Evolutionary conservation across 208 protist species (phyloP), one percentile per base, ranked within the genome.

Genomic region (Wallacemonas rigidus): DNA sequence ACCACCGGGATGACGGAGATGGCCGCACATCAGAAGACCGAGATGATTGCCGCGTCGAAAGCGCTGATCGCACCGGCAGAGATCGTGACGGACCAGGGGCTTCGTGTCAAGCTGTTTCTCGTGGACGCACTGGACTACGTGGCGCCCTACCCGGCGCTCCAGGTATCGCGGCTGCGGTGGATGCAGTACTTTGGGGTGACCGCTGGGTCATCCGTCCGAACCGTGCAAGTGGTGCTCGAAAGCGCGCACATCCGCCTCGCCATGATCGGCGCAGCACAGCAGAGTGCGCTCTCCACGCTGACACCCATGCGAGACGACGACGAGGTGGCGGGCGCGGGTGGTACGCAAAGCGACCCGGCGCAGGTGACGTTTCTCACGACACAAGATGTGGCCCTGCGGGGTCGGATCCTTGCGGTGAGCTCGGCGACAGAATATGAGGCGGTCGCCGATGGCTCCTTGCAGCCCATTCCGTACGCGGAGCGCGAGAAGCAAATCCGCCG

Each of bases 111-210:
- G 11, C 65, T 90, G 11, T 85, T 87, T 56, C 79, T 93, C 9
- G 44, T 93, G 35, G 88, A 90, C 65, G 69, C 76, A 2, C 65
- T 81, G 1, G 75, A 75, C 56, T 72, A 67, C 35, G 70, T 72
- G 4, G 51, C 9, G 2, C 26, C 51, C 0, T 39, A 51, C 35
- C 41, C 54, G 0, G 15, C 64, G 8, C 11, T 4, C 6, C 15
- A 35, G 39, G 69, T 67, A 15, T 6, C 38, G 1, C 78, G 67
- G 38, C 82, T 86, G 69, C 74, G 80, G 26, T 94, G 89, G 86
- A 67, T 86, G 65, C 81, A 78, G 47, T 91, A 94, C 79, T 91
- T 94, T 76, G 87, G 85, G 38, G 89, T 85, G 35, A 87, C 79
- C 12, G 63, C 68, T 8, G 80, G 75, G 5, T 87, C 82, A 1